Conservation (phyloP, 179 eudicot genomes). For the Silene noctiflora region DNA sequence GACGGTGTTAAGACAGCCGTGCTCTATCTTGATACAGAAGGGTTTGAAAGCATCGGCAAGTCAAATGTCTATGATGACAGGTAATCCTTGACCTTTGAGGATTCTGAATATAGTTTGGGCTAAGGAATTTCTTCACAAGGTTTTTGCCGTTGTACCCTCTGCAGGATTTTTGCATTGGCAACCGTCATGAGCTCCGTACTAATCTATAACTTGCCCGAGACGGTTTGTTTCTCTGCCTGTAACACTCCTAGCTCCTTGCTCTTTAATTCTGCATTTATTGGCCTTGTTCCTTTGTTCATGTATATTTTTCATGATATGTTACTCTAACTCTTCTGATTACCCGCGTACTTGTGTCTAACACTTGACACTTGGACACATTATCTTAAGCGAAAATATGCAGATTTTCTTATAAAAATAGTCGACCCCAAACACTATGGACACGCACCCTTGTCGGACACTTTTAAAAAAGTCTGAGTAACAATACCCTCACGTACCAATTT, state of each 20-base stretch:
- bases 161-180: slow-evolving; percentile 95
- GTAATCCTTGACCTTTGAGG: slow-evolving; percentile 32
- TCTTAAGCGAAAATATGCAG: no score
- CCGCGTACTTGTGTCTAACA: no score
- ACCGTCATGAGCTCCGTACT: slow-evolving; percentile 97
- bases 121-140: slow-evolving; percentile 1
- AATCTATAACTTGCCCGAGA: slow-evolving; percentile 94
- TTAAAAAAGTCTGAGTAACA: no score
- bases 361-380: no score
- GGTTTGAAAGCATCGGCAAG: slow-evolving; percentile 96
- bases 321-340: no score
- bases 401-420: no score
- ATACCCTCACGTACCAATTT: no score
- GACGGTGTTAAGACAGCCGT: slow-evolving; percentile 81
- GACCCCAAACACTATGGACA: no score
- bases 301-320: neutral
- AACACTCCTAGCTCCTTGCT: slow-evolving; percentile 20
- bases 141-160: slow-evolving; percentile 19
- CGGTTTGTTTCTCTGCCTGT: slow-evolving; percentile 61
- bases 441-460: no score
- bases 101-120: slow-evolving; percentile 14
- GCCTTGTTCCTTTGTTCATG: neutral
- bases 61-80: slow-evolving; percentile 96
- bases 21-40: slow-evolving; percentile 95
- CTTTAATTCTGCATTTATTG: neutral